These are phyloP conservation scores for Fusarium euwallaceae DNA, from an alignment of 2,329 filamentous ascomycete genomes.

Conservation along the genomic window DNA sequence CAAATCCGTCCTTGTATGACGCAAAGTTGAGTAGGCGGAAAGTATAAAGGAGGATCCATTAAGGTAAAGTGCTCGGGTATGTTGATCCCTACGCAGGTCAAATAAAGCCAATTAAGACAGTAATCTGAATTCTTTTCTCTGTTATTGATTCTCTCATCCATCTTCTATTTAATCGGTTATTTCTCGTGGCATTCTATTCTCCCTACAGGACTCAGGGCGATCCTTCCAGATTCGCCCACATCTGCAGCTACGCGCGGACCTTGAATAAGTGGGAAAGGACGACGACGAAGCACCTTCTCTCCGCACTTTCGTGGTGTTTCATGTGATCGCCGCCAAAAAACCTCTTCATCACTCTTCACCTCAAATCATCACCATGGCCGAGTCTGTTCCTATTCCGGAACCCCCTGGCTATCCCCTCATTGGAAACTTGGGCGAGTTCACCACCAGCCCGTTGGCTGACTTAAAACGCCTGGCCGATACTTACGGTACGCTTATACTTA, in stretches of 20 bases:
- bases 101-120: not conserved
- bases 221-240: not conserved
- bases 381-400: constrained; percentile 68
- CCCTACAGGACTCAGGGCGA: not conserved
- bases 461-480: constrained; percentile 70
- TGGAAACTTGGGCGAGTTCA: constrained; percentile 75
- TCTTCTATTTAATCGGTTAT: not conserved
- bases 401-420: constrained; percentile 74
- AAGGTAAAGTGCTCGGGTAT: not conserved
- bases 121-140: not conserved
- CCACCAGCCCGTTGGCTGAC: constrained; percentile 68
- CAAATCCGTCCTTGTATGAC: not conserved
- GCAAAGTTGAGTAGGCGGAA: not conserved
- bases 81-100: not conserved
- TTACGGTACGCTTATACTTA: constrained; percentile 67
- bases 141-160: not conserved
- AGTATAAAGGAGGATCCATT: not conserved
- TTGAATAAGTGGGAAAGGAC: not conserved
- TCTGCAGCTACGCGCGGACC: not conserved
- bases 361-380: constrained; percentile 47
- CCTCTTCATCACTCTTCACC: not conserved
- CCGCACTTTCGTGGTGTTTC: not conserved
- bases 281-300: not conserved
- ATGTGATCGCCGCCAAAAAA: not conserved
- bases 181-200: not conserved